A percentile compares a stretch with the other conserved stretches of the same genome.
Evolutionary conservation across 2,329 filamentous ascomycete species (phyloP).

Genomic region (Elsinoe australis): DNA sequence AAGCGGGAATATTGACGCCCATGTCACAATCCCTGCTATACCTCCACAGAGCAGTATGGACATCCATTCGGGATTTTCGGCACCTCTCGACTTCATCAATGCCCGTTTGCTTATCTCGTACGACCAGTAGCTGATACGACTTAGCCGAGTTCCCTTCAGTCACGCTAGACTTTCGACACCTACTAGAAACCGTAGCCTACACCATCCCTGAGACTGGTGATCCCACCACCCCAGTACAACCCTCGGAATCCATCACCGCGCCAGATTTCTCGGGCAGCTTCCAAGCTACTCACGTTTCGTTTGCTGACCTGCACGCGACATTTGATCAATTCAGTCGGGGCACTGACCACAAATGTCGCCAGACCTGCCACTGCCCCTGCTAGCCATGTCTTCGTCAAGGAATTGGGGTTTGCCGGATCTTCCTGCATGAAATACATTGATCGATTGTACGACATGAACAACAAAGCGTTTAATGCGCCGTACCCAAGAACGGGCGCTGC

Average conservation of each 20-base stretch:
- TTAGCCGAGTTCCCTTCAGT: too few species aligned
- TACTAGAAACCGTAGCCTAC: conserved; percentile 95
- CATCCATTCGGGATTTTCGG: conserved; percentile 20
- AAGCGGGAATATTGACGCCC: conserved; percentile 83
- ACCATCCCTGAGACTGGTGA: conserved; percentile 76
- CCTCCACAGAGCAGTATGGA: conserved; percentile 67
- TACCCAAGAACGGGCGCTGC: conserved; percentile 84
- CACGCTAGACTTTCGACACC: conserved; percentile 22
- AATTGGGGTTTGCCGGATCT: conserved; percentile 18
- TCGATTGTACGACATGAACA: conserved; percentile 87
- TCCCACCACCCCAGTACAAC: conserved; percentile 69
- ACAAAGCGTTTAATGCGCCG: conserved; percentile 79
- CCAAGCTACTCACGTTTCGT: conserved; percentile 25
- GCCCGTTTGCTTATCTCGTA: conserved; percentile 68
- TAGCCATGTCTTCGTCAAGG: conserved; percentile 54
- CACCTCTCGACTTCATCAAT: conserved; percentile 33
- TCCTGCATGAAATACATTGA: conserved; percentile 54
- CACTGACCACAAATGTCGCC: conserved; percentile 76
- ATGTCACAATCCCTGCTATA: conserved; percentile 77
- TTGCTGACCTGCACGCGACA: conserved; percentile 69
- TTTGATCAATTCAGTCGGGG: conserved; percentile 86
- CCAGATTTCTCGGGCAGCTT: conserved; percentile 29
- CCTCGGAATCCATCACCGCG: conserved; percentile 50
- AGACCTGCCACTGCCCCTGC: conserved; percentile 77
- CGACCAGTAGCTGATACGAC: conserved; percentile 62